A percentile compares a stretch with the other conserved stretches of the same genome.
These are phyloP conservation scores for Cordyceps tenuipes DNA, from an alignment of 2,329 filamentous ascomycete genomes.

Conservation along the genomic window DNA sequence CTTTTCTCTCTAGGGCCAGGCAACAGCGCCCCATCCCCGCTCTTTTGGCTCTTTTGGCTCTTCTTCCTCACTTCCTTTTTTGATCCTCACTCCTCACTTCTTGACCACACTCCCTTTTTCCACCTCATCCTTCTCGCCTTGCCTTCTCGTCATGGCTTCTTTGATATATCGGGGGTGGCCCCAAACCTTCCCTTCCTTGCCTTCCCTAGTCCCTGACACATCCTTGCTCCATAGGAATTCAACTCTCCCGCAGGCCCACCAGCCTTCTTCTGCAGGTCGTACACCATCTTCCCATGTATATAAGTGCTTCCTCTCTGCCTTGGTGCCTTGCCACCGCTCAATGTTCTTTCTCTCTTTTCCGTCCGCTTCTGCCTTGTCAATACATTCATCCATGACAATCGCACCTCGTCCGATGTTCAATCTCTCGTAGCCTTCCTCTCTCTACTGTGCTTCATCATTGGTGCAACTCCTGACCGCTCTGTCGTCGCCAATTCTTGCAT, in stretches of 20 bases:
- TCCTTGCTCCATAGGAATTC: neutral
- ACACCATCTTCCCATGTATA: slow-evolving; percentile 1
- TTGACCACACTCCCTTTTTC: neutral
- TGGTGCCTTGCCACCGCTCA: slow-evolving; percentile 11
- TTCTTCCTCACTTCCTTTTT: no score
- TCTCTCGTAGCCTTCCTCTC: neutral
- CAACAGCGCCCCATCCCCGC: slow-evolving; percentile 23
- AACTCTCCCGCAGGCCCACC: neutral
- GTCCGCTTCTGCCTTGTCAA: neutral
- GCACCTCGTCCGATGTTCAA: neutral
- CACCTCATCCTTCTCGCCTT: no score
- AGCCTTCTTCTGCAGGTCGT: neutral
- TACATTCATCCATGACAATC: neutral
- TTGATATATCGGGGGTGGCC: neutral
- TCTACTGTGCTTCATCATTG: neutral
- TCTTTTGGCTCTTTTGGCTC: neutral
- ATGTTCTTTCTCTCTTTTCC: slow-evolving; percentile 1
- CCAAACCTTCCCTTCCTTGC: neutral
- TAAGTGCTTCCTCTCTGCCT: slow-evolving; percentile 8
- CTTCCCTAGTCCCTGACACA: neutral
- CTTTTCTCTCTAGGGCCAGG: slow-evolving; percentile 18
- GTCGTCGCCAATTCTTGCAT: neutral
- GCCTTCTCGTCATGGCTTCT: no score
- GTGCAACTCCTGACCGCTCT: neutral
- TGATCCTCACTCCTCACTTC: neutral